Base-by-base conservation (phyloP, 2,329 filamentous ascomycete genomes). In the Monosporascus sp. region DNA sequence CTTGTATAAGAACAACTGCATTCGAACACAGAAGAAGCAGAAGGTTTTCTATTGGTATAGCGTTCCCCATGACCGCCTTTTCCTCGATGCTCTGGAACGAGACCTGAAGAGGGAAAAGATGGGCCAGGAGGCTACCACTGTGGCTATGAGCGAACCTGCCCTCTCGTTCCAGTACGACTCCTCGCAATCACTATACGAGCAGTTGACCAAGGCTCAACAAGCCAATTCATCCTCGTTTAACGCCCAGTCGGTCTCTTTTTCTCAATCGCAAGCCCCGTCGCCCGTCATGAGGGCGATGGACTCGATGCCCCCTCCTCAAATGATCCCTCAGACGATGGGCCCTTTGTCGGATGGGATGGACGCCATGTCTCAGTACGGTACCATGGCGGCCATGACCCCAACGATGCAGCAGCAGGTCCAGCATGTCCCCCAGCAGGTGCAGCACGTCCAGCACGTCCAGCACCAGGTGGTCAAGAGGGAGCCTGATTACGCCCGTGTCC, bases 11-110 rank as follows among this genome's bases (percentile, higher is more conserved):
- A 99, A 99, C 83, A 99, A 99, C 79, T 99, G 94, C 81, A 99
- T 99, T 64, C 87, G 94, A 63, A 99, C 94, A 38, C 94, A 99
- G 74, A 99, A 99, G 85, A 99, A 99, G 82, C 94, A 99, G 70
- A 99, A 99, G 80, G 94, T 99, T 60, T 99, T 99, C 69, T 99
- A 97, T 77, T 99, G 94, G 94, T 99, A 97, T 76, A 97, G 92
- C 76, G 94, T 99, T 47, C 94, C 94, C 1, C 94, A 99, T 71
- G 94, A 99, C 74, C 85, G 94, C 51, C 84, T 99, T 49, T 99
- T 99, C 75, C 86, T 99, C 62, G 94, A 99, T 76, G 94, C 94
- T 39, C 79, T 99, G 64, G 94, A 99, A 80, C 88, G 94, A 60
- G 94, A 99, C 69, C 76, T 99, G 68, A 99, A 99, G 85, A 85